Evolutionary conservation across 2,329 filamentous ascomycete species (phyloP), one percentile per base, ranked within the genome.

Genomic region (Neopestalotiopsis sp.): DNA sequence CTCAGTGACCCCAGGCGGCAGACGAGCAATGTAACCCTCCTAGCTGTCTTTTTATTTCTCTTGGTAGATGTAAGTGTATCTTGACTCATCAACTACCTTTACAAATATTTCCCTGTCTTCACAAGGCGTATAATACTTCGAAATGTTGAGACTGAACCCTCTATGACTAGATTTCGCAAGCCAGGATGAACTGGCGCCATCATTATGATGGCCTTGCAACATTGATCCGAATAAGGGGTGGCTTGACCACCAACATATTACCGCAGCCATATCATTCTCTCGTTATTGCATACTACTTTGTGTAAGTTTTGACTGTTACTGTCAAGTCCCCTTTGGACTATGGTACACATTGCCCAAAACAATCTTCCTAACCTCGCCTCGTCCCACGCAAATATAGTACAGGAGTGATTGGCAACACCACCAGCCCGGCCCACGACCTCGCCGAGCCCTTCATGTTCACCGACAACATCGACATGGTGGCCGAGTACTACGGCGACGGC

Each of bases 351-450:
- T 28, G 24, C 24, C 24, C 24, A 28, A 28, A 28, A 28, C 24
- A 28, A 28, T 28, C 24, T 28, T 28, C 24, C 24, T 28, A 28
- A 28, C 24, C 24, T 28, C 2, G 24, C 24, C 24, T 28, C 20
- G 7, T 13, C 28, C 49, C 24, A 28, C 24, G 24, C 24, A 28
- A 28, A 28, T 28, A 28, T 28, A 79, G 78, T 56, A 63, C 75
- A 34, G 74, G 76, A 20, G 74, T 77, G 10, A 73, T 80, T 9
- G 77, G 72, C 1, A 78, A 81, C 69, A 78, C 79, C 2, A 77
- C 78, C 9, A 77, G 75, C 4, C 79, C 79, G 6, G 74, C 76
- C 56, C 69, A 75, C 20, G 72, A 79, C 65, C 72, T 67, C 57
- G 63, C 73, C 6, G 57, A 32, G 13, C 61, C 70, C 1, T 32